Evolutionary conservation across 345 rosid genomes (phyloP).

Genomic region (Pistacia integerrima): DNA sequence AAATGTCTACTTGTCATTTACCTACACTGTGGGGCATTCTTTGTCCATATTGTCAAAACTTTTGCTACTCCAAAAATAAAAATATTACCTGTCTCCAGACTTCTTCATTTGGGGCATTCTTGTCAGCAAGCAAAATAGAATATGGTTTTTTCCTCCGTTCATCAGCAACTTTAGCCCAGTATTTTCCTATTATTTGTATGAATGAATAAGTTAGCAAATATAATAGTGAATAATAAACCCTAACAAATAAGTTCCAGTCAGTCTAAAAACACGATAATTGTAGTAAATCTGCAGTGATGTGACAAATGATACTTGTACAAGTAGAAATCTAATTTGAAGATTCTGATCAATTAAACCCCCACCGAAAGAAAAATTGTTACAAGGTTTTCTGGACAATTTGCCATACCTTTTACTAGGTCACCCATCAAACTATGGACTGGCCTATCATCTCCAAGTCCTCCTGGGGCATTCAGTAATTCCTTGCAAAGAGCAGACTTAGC

Average conservation of each 20-base stretch:
- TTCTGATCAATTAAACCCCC: neutral
- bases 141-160: conserved; percentile 68
- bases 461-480: conserved; percentile 69
- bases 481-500: conserved; percentile 98
- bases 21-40: neutral
- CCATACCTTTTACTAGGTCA: conserved; percentile 84
- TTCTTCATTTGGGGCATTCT: conserved; percentile 99
- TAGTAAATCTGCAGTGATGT: neutral
- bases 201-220: conserved; percentile 12
- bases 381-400: conserved; percentile 9
- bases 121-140: conserved; percentile 94
- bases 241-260: neutral
- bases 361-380: no score
- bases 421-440: conserved; percentile 93
- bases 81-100: conserved; percentile 90
- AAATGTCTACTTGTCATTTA: neutral
- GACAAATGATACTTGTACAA: neutral
- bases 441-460: conserved; percentile 80
- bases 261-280: neutral
- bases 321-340: neutral
- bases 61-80: conserved; percentile 10
- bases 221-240: neutral
- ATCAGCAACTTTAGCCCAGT: conserved; percentile 86
- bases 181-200: conserved; percentile 56
- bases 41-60: neutral